These are phyloP conservation scores for Neurospora sublineolata DNA, from an alignment of 495 filamentous ascomycete genomes.

Conservation along the genomic window DNA sequence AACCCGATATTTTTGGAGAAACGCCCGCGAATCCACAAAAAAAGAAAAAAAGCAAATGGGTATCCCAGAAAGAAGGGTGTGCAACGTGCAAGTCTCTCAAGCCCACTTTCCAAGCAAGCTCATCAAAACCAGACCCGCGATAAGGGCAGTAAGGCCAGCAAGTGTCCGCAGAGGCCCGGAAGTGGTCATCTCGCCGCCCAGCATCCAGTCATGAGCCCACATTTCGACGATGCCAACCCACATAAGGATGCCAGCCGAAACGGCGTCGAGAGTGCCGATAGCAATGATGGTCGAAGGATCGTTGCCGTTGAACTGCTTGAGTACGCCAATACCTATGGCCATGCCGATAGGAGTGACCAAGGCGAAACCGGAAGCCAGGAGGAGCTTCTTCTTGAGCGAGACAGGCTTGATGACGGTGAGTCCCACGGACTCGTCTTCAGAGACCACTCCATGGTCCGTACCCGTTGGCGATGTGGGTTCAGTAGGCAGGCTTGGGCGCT, in stretches of 20 bases:
- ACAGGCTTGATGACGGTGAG: slow-evolving; percentile 5
- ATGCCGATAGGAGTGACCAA: slow-evolving; percentile 48
- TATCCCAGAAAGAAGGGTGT: slow-evolving; percentile 1
- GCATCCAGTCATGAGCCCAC: slow-evolving; percentile 46
- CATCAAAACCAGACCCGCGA: slow-evolving; percentile 20
- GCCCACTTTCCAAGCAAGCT: slow-evolving; percentile 26
- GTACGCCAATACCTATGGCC: slow-evolving; percentile 46
- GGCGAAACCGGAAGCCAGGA: slow-evolving; percentile 40
- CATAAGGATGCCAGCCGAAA: slow-evolving; percentile 47
- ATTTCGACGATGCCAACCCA: slow-evolving; percentile 52
- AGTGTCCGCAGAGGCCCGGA: slow-evolving; percentile 11
- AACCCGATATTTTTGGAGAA: not conserved
- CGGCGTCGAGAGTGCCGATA: slow-evolving; percentile 46
- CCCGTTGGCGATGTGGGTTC: not conserved
- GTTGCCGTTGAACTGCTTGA: slow-evolving; percentile 45
- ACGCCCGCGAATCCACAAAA: not conserved
- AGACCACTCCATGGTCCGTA: not conserved
- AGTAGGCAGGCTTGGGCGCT: slow-evolving; percentile 1
- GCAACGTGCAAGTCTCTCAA: slow-evolving; percentile 1
- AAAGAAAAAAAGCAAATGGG: not conserved
- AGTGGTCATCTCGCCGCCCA: slow-evolving; percentile 18
- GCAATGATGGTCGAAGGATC: slow-evolving; percentile 41
- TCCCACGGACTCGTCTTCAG: not conserved
- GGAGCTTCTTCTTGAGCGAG: slow-evolving; percentile 28
- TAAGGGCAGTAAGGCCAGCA: slow-evolving; percentile 10